Evolutionary conservation across 225 moss, liverwort and hornwort genomes (phyloP), one percentile per base, ranked within the genome.

Genomic region (Anthoceros angustus): DNA sequence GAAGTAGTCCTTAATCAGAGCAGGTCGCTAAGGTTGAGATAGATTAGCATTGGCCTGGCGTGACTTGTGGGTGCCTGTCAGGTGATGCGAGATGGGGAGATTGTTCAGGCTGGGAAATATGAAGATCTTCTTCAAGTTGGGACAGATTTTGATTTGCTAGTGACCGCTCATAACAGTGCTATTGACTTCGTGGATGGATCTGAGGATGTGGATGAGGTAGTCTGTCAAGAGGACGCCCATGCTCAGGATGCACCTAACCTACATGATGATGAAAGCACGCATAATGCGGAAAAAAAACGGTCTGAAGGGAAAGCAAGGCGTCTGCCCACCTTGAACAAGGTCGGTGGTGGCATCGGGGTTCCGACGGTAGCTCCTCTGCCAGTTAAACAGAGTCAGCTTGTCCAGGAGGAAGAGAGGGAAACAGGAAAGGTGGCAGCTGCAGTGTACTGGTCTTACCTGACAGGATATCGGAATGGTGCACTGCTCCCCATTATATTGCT

Each of bases 81-180:
- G 90, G 90, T 85, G 20, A 75, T 90, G 62, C 73, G 76, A 5
- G 74, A 79, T 23, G 83, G 87, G 16, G 78, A 67, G 42, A 87
- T 90, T 24, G 81, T 85, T 60, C 83, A 90, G 74, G 77, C 83
- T 43, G 87, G 90, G 10, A 79, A 78, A 42, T 90, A 81, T 50
- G 71, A 85, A 15, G 81, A 87, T 9, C 85, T 90, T 67, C 48
- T 83, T n/a, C 69, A 76, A 12, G 72, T 63, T 16, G 85, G 80
- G 41, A 83, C 85, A 3, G 80, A 90, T 70, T 85, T 87, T 40
- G 80, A 48, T 62, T 62, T 62, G 20, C 32, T 87, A 18, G 77
- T 90, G 10, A 61, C 12, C 23, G 79, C 82, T 15, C 83, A 79
- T 23, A 76, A 76, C 60, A 72, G 75, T 46, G 76, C 76, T 39